Evolutionary conservation across 192 early-diverging fungal species (phyloP).

Genomic region (Coemansia umbellata): DNA sequence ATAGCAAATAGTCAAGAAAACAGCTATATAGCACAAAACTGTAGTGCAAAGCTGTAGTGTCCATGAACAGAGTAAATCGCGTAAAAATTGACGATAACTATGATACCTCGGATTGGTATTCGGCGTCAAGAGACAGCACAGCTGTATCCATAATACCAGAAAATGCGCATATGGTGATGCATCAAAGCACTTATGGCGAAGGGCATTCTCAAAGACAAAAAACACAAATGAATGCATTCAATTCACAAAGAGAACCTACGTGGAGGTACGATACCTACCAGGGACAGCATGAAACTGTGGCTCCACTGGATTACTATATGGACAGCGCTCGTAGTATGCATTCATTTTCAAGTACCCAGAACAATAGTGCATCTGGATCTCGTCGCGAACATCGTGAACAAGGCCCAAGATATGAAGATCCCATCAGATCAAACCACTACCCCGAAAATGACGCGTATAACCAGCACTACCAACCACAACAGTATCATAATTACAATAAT

Average conservation of each 20-base stretch:
- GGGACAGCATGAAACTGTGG: background rate
- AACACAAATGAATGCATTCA: background rate
- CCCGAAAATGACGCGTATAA: too few species aligned
- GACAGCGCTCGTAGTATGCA: background rate
- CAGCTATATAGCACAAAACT: too few species aligned
- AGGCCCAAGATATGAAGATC: too few species aligned
- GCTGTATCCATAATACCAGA: conserved; percentile 18
- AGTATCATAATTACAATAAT: too few species aligned
- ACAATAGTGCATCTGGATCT: too few species aligned
- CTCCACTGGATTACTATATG: background rate
- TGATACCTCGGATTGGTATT: conserved; percentile 33
- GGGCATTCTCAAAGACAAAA: background rate
- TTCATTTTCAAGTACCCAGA: too few species aligned
- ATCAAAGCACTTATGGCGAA: background rate
- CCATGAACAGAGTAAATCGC: conserved; percentile 5
- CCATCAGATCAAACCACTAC: too few species aligned
- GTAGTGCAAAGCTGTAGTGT: too few species aligned
- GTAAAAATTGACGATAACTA: conserved; percentile 22
- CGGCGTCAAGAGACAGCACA: conserved; percentile 31
- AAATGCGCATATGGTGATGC: conserved; percentile 3
- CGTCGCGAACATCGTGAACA: too few species aligned
- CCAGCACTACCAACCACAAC: too few species aligned
- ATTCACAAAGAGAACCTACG: background rate
- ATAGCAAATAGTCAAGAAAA: too few species aligned
- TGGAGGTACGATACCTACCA: background rate